Evolutionary conservation across 2,329 filamentous ascomycete species (phyloP).

Genomic region (Cercospora sp.): DNA sequence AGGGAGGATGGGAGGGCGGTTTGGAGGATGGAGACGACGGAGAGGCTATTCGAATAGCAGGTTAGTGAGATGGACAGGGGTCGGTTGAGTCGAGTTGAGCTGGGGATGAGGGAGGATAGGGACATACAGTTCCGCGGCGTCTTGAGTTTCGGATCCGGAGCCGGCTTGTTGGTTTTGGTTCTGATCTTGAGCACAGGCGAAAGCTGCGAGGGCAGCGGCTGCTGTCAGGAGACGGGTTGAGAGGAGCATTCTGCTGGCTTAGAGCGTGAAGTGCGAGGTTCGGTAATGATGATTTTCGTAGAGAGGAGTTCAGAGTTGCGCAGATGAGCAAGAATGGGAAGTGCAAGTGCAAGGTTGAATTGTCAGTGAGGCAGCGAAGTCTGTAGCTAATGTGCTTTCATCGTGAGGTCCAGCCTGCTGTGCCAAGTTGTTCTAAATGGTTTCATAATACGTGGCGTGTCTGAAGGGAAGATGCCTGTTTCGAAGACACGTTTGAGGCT

Average conservation of each 20-base stretch:
- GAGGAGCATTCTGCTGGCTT: background rate
- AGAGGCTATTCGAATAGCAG: constrained; percentile 30
- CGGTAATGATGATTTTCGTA: background rate
- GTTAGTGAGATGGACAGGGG: no score
- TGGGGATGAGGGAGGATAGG: no score
- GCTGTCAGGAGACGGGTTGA: background rate
- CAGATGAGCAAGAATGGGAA: background rate
- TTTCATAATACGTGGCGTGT: background rate
- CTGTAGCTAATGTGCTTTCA: background rate
- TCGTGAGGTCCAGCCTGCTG: background rate
- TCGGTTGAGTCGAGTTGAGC: no score
- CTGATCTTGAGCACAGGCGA: background rate
- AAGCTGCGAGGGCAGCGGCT: background rate
- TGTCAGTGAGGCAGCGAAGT: background rate
- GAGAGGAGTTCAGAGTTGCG: background rate
- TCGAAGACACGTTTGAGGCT: background rate
- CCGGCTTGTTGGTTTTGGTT: background rate
- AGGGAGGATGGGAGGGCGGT: constrained; percentile 48
- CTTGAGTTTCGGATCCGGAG: background rate
- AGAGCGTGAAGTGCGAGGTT: background rate
- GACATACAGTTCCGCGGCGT: constrained; percentile 2
- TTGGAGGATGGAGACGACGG: constrained; percentile 46
- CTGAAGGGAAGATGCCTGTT: background rate
- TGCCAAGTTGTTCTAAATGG: background rate
- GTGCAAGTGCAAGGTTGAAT: background rate